A percentile compares a stretch with the other conserved stretches of the same genome.
phyloP scores from a whole-genome alignment of 1,284 basidiomycete species.

The Peniophora sp. region DNA sequence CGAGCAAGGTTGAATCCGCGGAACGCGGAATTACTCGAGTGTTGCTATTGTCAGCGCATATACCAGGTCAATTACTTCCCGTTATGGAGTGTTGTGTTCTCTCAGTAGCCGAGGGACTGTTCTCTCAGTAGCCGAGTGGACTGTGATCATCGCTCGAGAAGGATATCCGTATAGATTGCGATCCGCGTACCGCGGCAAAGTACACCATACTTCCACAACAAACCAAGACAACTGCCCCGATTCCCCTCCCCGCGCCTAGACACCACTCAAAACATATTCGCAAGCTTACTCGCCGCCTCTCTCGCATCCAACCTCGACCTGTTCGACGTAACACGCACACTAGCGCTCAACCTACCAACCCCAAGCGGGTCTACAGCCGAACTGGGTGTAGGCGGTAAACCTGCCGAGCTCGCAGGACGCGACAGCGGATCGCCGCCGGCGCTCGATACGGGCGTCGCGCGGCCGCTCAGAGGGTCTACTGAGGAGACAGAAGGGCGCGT shows the following conservation, averaged over 20 bases:
- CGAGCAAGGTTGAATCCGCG: too few relatives aligned
- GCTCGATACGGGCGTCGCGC: slow-evolving; percentile 1
- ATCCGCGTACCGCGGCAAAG: too few relatives aligned
- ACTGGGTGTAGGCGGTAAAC: slow-evolving; percentile 14
- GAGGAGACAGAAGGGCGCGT: slow-evolving; percentile 19
- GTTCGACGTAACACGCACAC: slow-evolving; percentile 58
- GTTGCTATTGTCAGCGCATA: too few relatives aligned
- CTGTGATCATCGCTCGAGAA: too few relatives aligned
- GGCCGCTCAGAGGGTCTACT: slow-evolving; percentile 1
- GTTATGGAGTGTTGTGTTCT: too few relatives aligned
- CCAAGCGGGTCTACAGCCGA: slow-evolving; percentile 55
- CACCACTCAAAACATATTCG: slow-evolving; percentile 68
- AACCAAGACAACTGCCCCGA: neutral
- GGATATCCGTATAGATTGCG: slow-evolving; percentile 4
- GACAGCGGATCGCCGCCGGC: neutral
- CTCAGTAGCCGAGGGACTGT: too few relatives aligned
- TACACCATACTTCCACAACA: neutral
- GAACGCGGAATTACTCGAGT: too few relatives aligned
- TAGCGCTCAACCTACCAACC: slow-evolving; percentile 53
- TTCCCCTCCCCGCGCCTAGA: neutral
- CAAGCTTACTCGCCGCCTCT: slow-evolving; percentile 81
- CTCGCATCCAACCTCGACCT: slow-evolving; percentile 66
- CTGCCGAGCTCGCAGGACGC: slow-evolving; percentile 11
- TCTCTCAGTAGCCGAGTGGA: too few relatives aligned
- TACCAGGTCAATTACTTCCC: too few relatives aligned